These are phyloP conservation scores for Oryza nivara DNA, from an alignment of 176 grass and related monocot genomes.

Conservation along the genomic window DNA sequence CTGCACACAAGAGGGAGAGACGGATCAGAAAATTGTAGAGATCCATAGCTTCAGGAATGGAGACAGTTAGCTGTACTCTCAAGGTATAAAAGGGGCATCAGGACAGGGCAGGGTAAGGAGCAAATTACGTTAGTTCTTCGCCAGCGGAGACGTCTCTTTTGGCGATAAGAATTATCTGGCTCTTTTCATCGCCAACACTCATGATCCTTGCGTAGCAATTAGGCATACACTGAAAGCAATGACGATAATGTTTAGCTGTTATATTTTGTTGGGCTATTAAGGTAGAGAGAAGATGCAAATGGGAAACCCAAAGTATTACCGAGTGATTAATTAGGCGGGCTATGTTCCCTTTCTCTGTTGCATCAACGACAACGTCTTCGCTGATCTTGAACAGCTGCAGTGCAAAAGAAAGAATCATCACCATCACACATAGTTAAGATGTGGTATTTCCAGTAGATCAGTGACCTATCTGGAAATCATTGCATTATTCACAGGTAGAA, in stretches of 20 bases:
- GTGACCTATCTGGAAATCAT: not conserved
- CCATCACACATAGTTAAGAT: not conserved
- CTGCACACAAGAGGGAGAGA: slow-evolving; percentile 22
- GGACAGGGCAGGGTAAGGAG: not conserved
- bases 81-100: not conserved
- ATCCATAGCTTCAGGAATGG: not conserved
- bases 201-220: slow-evolving; percentile 97
- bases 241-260: not conserved
- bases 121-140: slow-evolving; percentile 89
- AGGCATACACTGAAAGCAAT: slow-evolving; percentile 73
- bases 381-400: slow-evolving; percentile 90
- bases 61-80: not conserved
- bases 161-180: slow-evolving; percentile 80
- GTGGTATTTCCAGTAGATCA: not conserved
- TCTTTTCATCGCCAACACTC: slow-evolving; percentile 65
- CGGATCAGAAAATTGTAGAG: not conserved
- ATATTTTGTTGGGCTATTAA: not conserved
- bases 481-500: not conserved
- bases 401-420: slow-evolving; percentile 21
- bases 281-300: not conserved
- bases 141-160: slow-evolving; percentile 75
- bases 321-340: slow-evolving; percentile 92
- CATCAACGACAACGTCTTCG: slow-evolving; percentile 92
- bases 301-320: slow-evolving; percentile 39
- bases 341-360: slow-evolving; percentile 87